These are phyloP conservation scores for Mycena polygramma DNA, from an alignment of 768 basidiomycete species.

Conservation along the genomic window DNA sequence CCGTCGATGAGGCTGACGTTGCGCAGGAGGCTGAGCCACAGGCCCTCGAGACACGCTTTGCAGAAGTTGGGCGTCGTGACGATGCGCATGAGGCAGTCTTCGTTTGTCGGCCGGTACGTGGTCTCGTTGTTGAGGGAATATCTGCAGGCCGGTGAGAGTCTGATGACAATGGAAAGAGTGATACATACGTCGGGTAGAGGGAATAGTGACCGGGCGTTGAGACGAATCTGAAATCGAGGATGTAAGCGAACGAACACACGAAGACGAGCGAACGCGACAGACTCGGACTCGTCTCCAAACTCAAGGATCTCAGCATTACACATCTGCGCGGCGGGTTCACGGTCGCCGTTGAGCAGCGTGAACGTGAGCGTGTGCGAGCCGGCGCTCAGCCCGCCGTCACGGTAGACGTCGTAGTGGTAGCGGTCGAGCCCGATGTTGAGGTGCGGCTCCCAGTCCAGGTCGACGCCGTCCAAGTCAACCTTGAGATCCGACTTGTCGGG, in stretches of 20 bases:
- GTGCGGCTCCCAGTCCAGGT: slow-evolving; percentile 71
- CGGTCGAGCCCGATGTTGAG: slow-evolving; percentile 73
- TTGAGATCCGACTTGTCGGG: slow-evolving; percentile 65
- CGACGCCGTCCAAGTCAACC: slow-evolving; percentile 71
- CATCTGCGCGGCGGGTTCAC: slow-evolving; percentile 74
- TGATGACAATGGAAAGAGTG: not conserved
- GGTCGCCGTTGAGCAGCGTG: slow-evolving; percentile 59
- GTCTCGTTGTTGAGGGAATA: slow-evolving; percentile 75
- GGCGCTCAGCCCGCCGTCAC: slow-evolving; percentile 51
- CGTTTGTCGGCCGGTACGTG: slow-evolving; percentile 85
- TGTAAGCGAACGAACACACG: slow-evolving; percentile 13
- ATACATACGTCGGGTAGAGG: slow-evolving; percentile 78
- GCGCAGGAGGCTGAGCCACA: slow-evolving; percentile 76
- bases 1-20: slow-evolving; percentile 74
- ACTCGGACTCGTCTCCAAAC: slow-evolving; percentile 76
- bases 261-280: slow-evolving; percentile 39
- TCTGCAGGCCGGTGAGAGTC: slow-evolving; percentile 48
- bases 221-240: slow-evolving; percentile 64
- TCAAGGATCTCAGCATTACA: slow-evolving; percentile 83
- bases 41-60: slow-evolving; percentile 77
- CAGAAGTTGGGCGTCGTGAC: slow-evolving; percentile 81
- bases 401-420: slow-evolving; percentile 79
- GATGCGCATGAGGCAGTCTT: slow-evolving; percentile 85
- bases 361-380: slow-evolving; percentile 76
- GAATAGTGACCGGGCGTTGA: slow-evolving; percentile 69